Conservation (phyloP, 192 early-diverging fungal species). For the Thamnidium elegans region DNA sequence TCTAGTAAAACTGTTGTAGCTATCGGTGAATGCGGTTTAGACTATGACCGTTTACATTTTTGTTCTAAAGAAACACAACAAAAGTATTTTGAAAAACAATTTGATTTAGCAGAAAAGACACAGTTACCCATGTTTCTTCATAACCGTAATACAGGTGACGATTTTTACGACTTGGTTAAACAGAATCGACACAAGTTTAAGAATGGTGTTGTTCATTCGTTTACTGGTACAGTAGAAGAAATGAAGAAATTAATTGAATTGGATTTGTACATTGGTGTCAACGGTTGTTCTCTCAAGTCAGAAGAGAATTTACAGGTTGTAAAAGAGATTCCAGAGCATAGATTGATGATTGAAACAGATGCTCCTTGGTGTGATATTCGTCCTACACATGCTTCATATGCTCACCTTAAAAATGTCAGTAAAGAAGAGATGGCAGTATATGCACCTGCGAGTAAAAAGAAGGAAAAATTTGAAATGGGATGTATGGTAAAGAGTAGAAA, state of each 20-base stretch:
- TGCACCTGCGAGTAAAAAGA: slow-evolving; percentile 59
- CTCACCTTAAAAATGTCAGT: slow-evolving; percentile 41
- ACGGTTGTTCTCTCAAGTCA: slow-evolving; percentile 93
- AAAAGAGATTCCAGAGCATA: slow-evolving; percentile 69
- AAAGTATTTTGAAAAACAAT: slow-evolving; percentile 78
- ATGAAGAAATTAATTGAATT: slow-evolving; percentile 59
- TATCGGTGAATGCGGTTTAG: slow-evolving; percentile 92
- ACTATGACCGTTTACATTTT: slow-evolving; percentile 91
- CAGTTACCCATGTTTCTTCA: slow-evolving; percentile 92
- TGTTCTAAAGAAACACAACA: slow-evolving; percentile 72
- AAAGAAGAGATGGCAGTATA: slow-evolving; percentile 37
- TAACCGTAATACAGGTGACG: slow-evolving; percentile 75
- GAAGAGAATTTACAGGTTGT: slow-evolving; percentile 78
- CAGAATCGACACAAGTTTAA: slow-evolving; percentile 59
- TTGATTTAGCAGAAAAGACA: slow-evolving; percentile 71
- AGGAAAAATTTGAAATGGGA: slow-evolving; percentile 70
- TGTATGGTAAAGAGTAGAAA: slow-evolving; percentile 78
- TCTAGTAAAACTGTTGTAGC: slow-evolving; percentile 69
- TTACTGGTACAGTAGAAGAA: slow-evolving; percentile 73
- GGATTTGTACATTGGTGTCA: slow-evolving; percentile 90
- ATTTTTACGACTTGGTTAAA: slow-evolving; percentile 66
- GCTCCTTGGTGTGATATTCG: slow-evolving; percentile 91
- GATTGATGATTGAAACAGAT: slow-evolving; percentile 92
- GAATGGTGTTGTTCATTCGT: slow-evolving; percentile 87
- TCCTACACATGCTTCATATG: slow-evolving; percentile 78